phyloP scores from a whole-genome alignment of 106 monocot genomes.

The Triglochin maritima region DNA sequence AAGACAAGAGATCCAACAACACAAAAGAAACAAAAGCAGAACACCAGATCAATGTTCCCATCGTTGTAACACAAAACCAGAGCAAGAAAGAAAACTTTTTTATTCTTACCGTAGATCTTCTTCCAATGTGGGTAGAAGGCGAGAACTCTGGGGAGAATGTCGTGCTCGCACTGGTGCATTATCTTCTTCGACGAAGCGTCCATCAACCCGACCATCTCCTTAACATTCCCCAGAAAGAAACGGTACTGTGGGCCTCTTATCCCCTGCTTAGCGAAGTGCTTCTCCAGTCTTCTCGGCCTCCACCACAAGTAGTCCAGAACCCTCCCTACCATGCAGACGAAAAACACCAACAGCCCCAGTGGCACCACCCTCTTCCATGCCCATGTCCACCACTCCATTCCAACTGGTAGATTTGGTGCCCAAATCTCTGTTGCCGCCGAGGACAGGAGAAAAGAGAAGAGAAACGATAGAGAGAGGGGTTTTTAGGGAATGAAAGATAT shows the following conservation, averaged over 20 bases:
- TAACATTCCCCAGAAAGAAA: slow-evolving; percentile 56
- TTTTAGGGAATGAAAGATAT: background rate
- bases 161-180: slow-evolving; percentile 42
- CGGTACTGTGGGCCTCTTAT: slow-evolving; percentile 60
- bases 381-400: slow-evolving; percentile 10
- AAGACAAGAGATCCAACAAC: background rate
- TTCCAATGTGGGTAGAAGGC: slow-evolving; percentile 92
- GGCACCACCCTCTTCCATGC: slow-evolving; percentile 15
- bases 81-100: background rate
- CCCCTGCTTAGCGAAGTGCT: slow-evolving; percentile 60
- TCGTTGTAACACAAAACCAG: background rate
- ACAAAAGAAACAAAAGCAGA: background rate
- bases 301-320: slow-evolving; percentile 56
- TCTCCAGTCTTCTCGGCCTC: slow-evolving; percentile 42
- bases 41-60: too few relatives aligned
- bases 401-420: background rate
- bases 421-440: background rate
- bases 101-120: slow-evolving; percentile 72
- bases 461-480: background rate
- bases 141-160: slow-evolving; percentile 80
- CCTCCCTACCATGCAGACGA: slow-evolving; percentile 23
- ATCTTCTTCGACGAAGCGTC: slow-evolving; percentile 49
- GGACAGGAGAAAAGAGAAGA: background rate
- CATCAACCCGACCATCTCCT: slow-evolving; percentile 63
- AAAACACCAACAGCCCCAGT: slow-evolving; percentile 2